Base-by-base conservation (phyloP, 352 stramenopile species). In the Pythium chondricola region DNA sequence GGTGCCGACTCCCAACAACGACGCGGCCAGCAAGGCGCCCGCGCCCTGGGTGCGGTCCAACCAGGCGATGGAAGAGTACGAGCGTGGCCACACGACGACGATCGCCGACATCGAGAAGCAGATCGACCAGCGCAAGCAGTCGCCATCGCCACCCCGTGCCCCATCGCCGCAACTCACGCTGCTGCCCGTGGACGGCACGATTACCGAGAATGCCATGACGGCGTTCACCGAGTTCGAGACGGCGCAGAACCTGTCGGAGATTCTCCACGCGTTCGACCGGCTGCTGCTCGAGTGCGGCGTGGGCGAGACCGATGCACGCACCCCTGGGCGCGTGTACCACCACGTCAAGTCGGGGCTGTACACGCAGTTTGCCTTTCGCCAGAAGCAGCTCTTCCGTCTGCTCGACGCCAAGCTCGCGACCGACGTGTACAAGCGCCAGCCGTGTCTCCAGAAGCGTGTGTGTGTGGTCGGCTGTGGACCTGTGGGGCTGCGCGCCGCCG, bases 371-470 rank as follows among this genome's bases (percentile, higher is more conserved):
- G 63, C 70, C 11, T 88, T 88, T 65, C 76, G 76, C 6, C 76
- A 88, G 42, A 81, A 82, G 48, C 76, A 88, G 48, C 69, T 88
- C 27, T 88, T 88, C 60, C 83, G 83, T 52, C 63, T 88, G 2
- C 43, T 88, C 18, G 74, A 88, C 41, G 46, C 61, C 13, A 82
- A 82, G 45, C 61, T 83, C 26, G 61, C 63, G 25, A 44, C 67
- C 26, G 67, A 84, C 17, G 62, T 71, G 21, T 85, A 85, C 59
- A 71, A 65, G 20, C 64, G 68, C 29, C 71, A 83, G 49, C 77
- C 74, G 11, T 76, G 71, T n/a, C 56, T 65, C 6, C 64, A 75
- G 57, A 83, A 88, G 61, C 74, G 72, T 17, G 76, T 93, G 6
- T 83, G 77, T 32, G 67, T 93, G 24, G 69, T 89, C 31, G 82